phyloP scores from a whole-genome alignment of 2,329 filamentous ascomycete species.

The Lachnellula hyalina region DNA sequence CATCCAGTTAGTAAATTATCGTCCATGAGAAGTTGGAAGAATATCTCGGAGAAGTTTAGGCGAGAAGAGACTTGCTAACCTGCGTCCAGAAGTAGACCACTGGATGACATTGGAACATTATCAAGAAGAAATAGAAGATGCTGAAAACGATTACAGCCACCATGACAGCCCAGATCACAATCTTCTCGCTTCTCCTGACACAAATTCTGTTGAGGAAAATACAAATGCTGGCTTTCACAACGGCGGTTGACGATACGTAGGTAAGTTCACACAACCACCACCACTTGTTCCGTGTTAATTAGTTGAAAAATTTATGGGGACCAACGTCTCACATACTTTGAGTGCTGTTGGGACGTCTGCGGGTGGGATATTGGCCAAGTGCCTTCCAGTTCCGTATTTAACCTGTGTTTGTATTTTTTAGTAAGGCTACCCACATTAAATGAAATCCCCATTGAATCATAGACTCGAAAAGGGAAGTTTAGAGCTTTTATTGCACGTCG shows the following conservation, averaged over 20 bases:
- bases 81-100: slow-evolving; percentile 34
- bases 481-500: too few relatives aligned
- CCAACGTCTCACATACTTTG: slow-evolving; percentile 12
- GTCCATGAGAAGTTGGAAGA: too few relatives aligned
- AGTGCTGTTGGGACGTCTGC: slow-evolving; percentile 9
- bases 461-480: too few relatives aligned
- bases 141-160: slow-evolving; percentile 31
- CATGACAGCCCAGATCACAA: slow-evolving; percentile 31
- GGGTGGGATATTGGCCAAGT: slow-evolving; percentile 7
- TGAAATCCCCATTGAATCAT: too few relatives aligned
- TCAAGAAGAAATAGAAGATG: slow-evolving; percentile 36
- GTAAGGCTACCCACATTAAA: too few relatives aligned
- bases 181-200: slow-evolving; percentile 26
- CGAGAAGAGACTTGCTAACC: too few relatives aligned
- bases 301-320: neutral
- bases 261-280: slow-evolving; percentile 29
- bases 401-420: neutral
- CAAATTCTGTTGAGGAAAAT: slow-evolving; percentile 35
- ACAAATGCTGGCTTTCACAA: slow-evolving; percentile 34
- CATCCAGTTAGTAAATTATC: too few relatives aligned
- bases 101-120: slow-evolving; percentile 34
- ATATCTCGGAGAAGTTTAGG: too few relatives aligned
- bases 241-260: slow-evolving; percentile 37
- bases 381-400: slow-evolving; percentile 18
- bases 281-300: slow-evolving; percentile 9